Conservation (phyloP, 78 protist species). For the Dictyostelium purpureum region DNA sequence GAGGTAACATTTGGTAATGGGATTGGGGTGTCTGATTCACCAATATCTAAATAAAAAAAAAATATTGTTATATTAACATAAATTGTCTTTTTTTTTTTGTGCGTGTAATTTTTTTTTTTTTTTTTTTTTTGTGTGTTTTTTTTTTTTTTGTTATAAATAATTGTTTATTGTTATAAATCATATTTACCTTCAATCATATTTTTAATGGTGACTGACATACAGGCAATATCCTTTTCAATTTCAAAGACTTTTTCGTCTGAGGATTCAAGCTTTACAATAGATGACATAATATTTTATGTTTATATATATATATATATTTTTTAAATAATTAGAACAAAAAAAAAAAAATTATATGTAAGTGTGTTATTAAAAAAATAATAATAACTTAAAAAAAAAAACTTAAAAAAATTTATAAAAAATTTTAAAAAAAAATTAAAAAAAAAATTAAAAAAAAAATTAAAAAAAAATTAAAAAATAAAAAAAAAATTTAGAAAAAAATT, state of each 20-base stretch:
- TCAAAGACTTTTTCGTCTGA: slow-evolving; percentile 72
- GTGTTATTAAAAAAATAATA: no score
- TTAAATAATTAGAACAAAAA: no score
- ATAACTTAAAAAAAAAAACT: no score
- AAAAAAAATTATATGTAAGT: no score
- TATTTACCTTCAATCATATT: slow-evolving; percentile 67
- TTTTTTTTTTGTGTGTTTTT: not conserved
- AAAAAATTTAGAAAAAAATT: no score
- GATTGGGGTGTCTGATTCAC: slow-evolving; percentile 80
- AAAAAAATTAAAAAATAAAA: no score
- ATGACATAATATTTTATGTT: no score
- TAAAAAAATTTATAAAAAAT: no score
- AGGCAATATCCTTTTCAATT: slow-evolving; percentile 64
- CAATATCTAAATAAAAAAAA: slow-evolving; percentile 14
- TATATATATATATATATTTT: not conserved
- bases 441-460: no score
- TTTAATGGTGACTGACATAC: slow-evolving; percentile 72
- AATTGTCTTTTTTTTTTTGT: not conserved
- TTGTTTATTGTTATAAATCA: not conserved
- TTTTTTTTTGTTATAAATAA: not conserved
- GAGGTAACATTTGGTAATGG: slow-evolving; percentile 93
- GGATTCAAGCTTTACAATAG: slow-evolving; percentile 67
- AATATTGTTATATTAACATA: not conserved
- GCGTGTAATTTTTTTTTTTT: not conserved
- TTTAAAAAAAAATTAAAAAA: no score